phyloP scores from a whole-genome alignment of 805 yeast species.

The Teunomyces aglyptinius region DNA sequence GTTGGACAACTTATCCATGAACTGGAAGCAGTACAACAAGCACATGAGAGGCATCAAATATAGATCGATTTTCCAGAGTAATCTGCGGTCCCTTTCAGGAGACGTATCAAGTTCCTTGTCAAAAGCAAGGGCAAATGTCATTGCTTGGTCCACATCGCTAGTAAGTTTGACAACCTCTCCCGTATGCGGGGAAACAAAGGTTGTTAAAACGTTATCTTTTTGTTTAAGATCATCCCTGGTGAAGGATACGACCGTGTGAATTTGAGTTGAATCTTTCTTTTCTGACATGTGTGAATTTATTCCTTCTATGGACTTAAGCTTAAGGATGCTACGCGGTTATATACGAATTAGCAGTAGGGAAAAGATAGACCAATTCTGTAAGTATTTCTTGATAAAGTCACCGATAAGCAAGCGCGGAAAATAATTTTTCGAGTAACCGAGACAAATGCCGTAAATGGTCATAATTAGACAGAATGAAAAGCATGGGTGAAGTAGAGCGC shows the following conservation, averaged over 20 bases:
- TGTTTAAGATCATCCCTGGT: slow-evolving; percentile 13
- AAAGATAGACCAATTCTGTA: too few relatives aligned
- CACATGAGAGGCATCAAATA: slow-evolving; percentile 51
- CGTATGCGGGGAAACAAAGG: slow-evolving; percentile 15
- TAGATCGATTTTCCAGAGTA: slow-evolving; percentile 49
- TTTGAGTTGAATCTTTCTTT: not conserved
- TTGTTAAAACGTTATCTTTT: slow-evolving; percentile 14
- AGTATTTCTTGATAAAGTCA: too few relatives aligned
- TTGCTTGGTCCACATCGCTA: slow-evolving; percentile 47
- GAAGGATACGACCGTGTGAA: slow-evolving; percentile 12
- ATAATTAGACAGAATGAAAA: too few relatives aligned
- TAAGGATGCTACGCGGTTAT: too few relatives aligned
- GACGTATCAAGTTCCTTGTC: slow-evolving; percentile 19
- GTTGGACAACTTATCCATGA: slow-evolving; percentile 58
- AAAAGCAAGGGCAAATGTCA: slow-evolving; percentile 35
- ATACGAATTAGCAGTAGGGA: too few relatives aligned
- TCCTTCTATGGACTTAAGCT: too few relatives aligned
- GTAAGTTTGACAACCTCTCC: slow-evolving; percentile 23
- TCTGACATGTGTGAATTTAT: not conserved
- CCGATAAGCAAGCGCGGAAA: too few relatives aligned
- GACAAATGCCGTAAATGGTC: too few relatives aligned
- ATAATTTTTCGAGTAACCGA: too few relatives aligned
- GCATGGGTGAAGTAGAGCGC: too few relatives aligned
- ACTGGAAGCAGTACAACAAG: slow-evolving; percentile 49
- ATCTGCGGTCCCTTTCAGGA: slow-evolving; percentile 32